Percentiles rank a stretch among this genome's conserved stretches.
These are phyloP conservation scores for Trichophyton schoenleinii DNA, from an alignment of 2,329 filamentous ascomycete species.

Conservation along the genomic window DNA sequence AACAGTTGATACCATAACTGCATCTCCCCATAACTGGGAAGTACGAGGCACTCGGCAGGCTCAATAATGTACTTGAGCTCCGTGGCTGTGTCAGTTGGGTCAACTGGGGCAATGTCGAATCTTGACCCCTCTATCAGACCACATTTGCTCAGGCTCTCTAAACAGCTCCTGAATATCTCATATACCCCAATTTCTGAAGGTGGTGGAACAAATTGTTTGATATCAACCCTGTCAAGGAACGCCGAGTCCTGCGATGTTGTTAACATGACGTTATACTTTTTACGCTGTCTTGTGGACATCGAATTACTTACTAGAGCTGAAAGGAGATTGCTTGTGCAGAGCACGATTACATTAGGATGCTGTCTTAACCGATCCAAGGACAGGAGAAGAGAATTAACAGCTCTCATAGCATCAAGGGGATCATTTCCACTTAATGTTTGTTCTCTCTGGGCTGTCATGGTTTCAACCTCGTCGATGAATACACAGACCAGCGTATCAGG, in stretches of 20 bases:
- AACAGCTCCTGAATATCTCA: conserved; percentile 37
- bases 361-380: conserved; percentile 35
- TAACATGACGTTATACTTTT: background rate
- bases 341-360: conserved; percentile 35
- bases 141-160: conserved; percentile 34
- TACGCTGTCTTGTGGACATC: background rate
- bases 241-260: conserved; percentile 27
- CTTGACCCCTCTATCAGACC: conserved; percentile 23
- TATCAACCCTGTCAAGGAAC: conserved; percentile 39
- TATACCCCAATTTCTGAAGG: conserved; percentile 33
- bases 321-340: conserved; percentile 41
- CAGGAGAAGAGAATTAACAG: conserved; percentile 40
- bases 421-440: conserved; percentile 30
- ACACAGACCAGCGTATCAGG: conserved; percentile 33
- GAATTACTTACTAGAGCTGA: conserved; percentile 25
- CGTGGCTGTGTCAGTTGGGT: conserved; percentile 17
- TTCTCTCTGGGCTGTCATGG: conserved; percentile 34
- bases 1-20: conserved; percentile 21
- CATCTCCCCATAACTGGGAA: conserved; percentile 22
- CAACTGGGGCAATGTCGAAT: conserved; percentile 19
- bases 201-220: conserved; percentile 34
- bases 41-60: conserved; percentile 14
- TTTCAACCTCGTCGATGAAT: conserved; percentile 41
- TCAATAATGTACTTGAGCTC: conserved; percentile 21
- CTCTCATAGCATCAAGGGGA: conserved; percentile 35